phyloP scores from a whole-genome alignment of 164 flowering plant species.

The Sedum album region DNA sequence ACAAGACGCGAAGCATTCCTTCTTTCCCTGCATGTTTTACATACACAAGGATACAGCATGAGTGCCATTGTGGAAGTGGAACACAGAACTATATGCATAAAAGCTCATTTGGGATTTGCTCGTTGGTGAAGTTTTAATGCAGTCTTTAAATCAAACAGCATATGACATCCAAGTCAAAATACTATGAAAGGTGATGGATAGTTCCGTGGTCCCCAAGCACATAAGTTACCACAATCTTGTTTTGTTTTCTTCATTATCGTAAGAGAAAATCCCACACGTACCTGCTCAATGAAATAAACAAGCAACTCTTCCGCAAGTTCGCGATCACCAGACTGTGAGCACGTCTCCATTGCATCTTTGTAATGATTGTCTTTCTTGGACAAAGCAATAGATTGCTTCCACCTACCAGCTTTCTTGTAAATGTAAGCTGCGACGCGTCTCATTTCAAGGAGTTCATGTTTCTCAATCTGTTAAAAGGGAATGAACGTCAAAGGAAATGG shows the following conservation, averaged over 20 bases:
- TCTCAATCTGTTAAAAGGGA: constrained; percentile 72
- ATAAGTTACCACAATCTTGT: background rate
- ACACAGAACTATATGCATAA: background rate
- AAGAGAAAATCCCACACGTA: constrained; percentile 8
- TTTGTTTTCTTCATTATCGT: background rate
- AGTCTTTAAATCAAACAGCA: too few species aligned
- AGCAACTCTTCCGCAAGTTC: constrained; percentile 96
- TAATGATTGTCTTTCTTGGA: constrained; percentile 95
- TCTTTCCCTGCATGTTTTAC: constrained; percentile 66
- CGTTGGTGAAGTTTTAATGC: too few species aligned
- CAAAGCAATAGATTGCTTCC: constrained; percentile 98
- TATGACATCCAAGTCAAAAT: too few species aligned
- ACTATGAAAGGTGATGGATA: background rate
- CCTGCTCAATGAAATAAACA: constrained; percentile 97
- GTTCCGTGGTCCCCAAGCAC: background rate
- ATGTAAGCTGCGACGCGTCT: constrained; percentile 97
- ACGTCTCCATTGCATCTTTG: constrained; percentile 98
- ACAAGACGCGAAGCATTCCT: constrained; percentile 95
- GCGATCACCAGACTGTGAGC: constrained; percentile 93
- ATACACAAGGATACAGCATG: too few species aligned
- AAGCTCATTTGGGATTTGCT: background rate
- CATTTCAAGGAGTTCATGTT: constrained; percentile 98
- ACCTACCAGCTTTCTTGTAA: constrained; percentile 93
- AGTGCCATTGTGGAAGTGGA: background rate
- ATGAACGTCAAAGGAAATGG: background rate